Percentiles rank a stretch among this genome's conserved stretches.
Evolutionary conservation across 148 eudicot genomes (phyloP).

Genomic region (Diospyros kaki): DNA sequence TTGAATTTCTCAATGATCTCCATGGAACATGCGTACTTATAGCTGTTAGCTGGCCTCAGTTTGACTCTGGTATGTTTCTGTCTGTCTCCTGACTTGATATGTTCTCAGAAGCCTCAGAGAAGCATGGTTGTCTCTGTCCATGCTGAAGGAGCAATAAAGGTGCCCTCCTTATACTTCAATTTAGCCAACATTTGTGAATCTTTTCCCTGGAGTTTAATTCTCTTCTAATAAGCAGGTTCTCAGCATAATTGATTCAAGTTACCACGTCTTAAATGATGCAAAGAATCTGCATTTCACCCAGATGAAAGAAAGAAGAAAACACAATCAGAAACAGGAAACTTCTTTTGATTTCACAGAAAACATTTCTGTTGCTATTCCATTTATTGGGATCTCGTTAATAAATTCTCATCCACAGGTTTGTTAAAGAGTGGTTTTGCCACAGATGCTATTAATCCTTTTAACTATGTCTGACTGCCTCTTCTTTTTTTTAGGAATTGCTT

Average conservation of each 20-base stretch:
- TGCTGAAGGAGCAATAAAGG: conserved; percentile 97
- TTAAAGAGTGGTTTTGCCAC: not conserved
- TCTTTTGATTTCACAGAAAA: conserved; percentile 56
- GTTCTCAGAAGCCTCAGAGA: conserved; percentile 70
- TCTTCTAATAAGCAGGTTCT: conserved; percentile 57
- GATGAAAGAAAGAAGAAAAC: conserved; percentile 39
- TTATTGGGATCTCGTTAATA: conserved; percentile 82
- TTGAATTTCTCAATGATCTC: not conserved
- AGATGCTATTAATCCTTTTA: not conserved
- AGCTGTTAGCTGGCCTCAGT: not conserved
- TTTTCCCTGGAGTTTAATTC: conserved; percentile 2
- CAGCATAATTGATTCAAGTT: conserved; percentile 75
- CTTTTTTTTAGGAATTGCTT: conserved; percentile 67
- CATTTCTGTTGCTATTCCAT: conserved; percentile 58
- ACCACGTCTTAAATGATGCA: conserved; percentile 59
- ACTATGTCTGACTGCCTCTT: not conserved
- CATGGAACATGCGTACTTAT: not conserved
- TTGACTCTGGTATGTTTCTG: not conserved
- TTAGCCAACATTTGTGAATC: not conserved
- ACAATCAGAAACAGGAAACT: conserved; percentile 29
- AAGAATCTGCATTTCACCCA: conserved; percentile 36
- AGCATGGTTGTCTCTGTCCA: conserved; percentile 74
- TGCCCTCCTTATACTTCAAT: conserved; percentile 14
- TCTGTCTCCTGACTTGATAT: conserved; percentile 1
- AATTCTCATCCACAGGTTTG: conserved; percentile 78